Evolutionary conservation across 768 basidiomycete genomes (phyloP), one percentile per base, ranked within the genome.

Genomic region (Pilatotrama ljubarskyi): DNA sequence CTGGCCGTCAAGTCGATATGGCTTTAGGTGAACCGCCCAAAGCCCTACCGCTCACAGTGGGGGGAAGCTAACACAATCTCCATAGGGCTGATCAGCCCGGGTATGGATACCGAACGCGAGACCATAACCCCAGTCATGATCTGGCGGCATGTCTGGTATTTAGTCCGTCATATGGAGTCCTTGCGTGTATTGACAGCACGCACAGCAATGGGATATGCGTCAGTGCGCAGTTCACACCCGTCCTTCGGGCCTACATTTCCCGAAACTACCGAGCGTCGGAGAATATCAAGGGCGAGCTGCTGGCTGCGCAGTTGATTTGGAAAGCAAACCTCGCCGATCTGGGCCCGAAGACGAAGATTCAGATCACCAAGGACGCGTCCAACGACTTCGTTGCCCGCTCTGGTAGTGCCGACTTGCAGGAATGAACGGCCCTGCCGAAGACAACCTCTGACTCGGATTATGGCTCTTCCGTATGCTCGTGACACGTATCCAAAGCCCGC

Each of bases 211-310:
- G 51, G 1, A 43, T 47, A 1, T 13, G 51, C 6, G 51, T 60
- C 46, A 48, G 36, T 9, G 52, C 13, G 10, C 14, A 61, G n/a
- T 61, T 55, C 53, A 50, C 20, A n/a, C 59, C 59, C 20, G 17
- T 61, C 18, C 25, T 61, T 14, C 44, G 53, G 6, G 59, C 53
- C 14, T 61, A 61, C 53, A 22, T 55, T 11, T 38, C 36, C 4
- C 40, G 48, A n/a, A 32, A 50, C 17, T 55, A 42, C 29, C 26
- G 41, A 22, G 13, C 49, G 40, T 51, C 25, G 6, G 42, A 61
- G 40, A 22, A 50, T n/a, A 20, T 55, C n/a, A 13, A 14, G 17
- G 14, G 36, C 10, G 59, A 50, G 11, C 36, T 61, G 1, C 37
- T 36, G 35, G 32, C 26, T 32, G 29, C 6, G 17, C 14, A 18